Evolutionary conservation across 1,284 basidiomycete genomes (phyloP), one percentile per base, ranked within the genome.

Genomic region (Boletus semigastroideus): DNA sequence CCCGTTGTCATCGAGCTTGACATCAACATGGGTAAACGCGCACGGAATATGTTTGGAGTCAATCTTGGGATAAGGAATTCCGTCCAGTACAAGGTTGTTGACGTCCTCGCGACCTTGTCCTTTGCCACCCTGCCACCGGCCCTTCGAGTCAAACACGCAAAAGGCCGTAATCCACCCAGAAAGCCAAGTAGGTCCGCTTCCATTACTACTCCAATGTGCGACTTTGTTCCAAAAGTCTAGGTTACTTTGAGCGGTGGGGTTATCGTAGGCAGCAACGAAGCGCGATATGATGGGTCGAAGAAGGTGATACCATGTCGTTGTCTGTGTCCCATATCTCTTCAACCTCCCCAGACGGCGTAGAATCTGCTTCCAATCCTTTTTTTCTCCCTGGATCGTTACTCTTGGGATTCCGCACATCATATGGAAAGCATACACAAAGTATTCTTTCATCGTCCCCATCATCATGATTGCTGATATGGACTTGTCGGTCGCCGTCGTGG

Each of bases 111-210:
- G 25, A 25, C 25, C 5, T 25, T 16, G 16, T 4, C n/a, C 16
- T 16, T n/a, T 16, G n/a, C 9, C 8, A 6, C 34, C 34, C 16
- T 36, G 14, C 34, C 42, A 20, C 14, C 5, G 3, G 9, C 45
- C 45, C 14, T 38, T 8, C 36, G 37, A 25, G 45, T 38, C 45
- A 17, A 46, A 46, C 16, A 46, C 12, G 25, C 34, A 28, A 17
- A 46, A 37, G 10, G 45, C 45, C 19, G 45, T 38, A 19, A 46
- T 46, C 45, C 45, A 38, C 25, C 34, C 45, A 38, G 45, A 46
- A 4, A 46, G 34, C 45, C 45, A 46, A 6, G 17, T 38, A 4
- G 36, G 36, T n/a, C 45, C 45, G 12, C 43, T 36, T 17, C 33
- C 22, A 3, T n/a, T 13, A 14, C n/a, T n/a, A 16, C n/a, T 46